phyloP scores from a whole-genome alignment of 768 basidiomycete species.

The Strobilomyces dryophilus region DNA sequence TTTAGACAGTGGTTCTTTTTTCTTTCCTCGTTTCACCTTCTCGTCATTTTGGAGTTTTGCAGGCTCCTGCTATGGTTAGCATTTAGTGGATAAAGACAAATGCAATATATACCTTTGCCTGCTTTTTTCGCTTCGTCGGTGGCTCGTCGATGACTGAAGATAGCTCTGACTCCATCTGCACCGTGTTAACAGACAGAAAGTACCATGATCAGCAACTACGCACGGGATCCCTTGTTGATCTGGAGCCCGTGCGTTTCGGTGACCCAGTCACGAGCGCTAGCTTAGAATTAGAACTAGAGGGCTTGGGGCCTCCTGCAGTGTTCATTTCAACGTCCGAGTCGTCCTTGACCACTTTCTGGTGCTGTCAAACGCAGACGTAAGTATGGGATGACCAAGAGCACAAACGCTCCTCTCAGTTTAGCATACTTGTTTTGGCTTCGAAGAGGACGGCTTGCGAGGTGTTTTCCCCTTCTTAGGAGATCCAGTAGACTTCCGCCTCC shows the following conservation, averaged over 20 bases:
- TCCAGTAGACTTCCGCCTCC: background rate
- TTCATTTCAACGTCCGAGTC: slow-evolving; percentile 13
- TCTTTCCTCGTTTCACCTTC: slow-evolving; percentile 29
- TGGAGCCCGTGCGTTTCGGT: slow-evolving; percentile 2
- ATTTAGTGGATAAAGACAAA: background rate
- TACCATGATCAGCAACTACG: slow-evolving; percentile 1
- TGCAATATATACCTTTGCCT: slow-evolving; percentile 31
- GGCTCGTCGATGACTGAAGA: slow-evolving; percentile 58
- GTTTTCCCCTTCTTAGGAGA: slow-evolving; percentile 9
- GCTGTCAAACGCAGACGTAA: background rate
- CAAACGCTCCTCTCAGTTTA: background rate
- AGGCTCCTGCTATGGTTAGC: slow-evolving; percentile 13
- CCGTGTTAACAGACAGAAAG: slow-evolving; percentile 21
- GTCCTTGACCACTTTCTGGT: slow-evolving; percentile 1
- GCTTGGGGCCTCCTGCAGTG: slow-evolving; percentile 1
- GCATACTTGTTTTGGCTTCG: slow-evolving; percentile 13
- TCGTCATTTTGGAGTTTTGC: slow-evolving; percentile 21
- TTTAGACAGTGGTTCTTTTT: slow-evolving; percentile 38
- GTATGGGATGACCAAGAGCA: background rate
- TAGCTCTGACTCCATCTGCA: slow-evolving; percentile 42
- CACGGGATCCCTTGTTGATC: slow-evolving; percentile 16
- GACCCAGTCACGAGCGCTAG: background rate
- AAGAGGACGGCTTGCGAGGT: slow-evolving; percentile 1
- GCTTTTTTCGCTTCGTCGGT: slow-evolving; percentile 43
- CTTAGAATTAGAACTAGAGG: slow-evolving; percentile 10